Evolutionary conservation across 1,284 basidiomycete species (phyloP).

Genomic region (Volvariella surrecta): DNA sequence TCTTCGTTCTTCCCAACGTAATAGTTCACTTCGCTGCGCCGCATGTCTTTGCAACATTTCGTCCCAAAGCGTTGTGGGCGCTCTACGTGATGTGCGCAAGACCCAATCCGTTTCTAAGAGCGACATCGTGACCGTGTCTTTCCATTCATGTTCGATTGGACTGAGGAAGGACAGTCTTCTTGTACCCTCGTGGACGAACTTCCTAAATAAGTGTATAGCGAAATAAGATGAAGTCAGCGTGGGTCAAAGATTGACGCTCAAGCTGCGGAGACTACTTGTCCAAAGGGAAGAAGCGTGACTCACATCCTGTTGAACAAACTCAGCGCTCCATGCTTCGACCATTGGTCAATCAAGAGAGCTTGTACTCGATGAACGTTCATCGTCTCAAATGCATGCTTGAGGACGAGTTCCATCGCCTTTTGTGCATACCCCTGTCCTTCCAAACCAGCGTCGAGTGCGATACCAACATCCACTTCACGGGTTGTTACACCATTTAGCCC

Average conservation of each 20-base stretch:
- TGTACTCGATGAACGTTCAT: slow-evolving; percentile 47
- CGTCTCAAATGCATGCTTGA: slow-evolving; percentile 40
- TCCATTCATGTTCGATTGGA: slow-evolving; percentile 38
- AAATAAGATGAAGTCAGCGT: no score
- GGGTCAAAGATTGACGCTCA: no score
- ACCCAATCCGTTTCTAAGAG: slow-evolving; percentile 57
- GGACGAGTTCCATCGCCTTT: slow-evolving; percentile 33
- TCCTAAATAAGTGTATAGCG: slow-evolving; percentile 27
- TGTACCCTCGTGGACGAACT: slow-evolving; percentile 53
- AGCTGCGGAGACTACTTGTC: no score
- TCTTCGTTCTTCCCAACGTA: slow-evolving; percentile 36
- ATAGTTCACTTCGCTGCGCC: slow-evolving; percentile 45
- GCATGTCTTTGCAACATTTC: slow-evolving; percentile 52
- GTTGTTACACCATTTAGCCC: slow-evolving; percentile 14
- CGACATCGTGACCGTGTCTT: slow-evolving; percentile 49
- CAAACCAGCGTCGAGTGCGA: slow-evolving; percentile 30
- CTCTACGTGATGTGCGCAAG: slow-evolving; percentile 11
- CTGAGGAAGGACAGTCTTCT: slow-evolving; percentile 42
- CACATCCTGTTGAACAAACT: slow-evolving; percentile 34
- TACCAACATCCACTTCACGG: slow-evolving; percentile 42
- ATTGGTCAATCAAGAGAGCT: slow-evolving; percentile 34
- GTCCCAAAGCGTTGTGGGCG: slow-evolving; percentile 46
- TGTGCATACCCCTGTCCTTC: slow-evolving; percentile 34
- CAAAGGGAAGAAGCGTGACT: slow-evolving; percentile 11
- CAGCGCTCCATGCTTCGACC: slow-evolving; percentile 29